Evolutionary conservation across 2,329 filamentous ascomycete species (phyloP).

Genomic region (Sordariomycetes sp.): DNA sequence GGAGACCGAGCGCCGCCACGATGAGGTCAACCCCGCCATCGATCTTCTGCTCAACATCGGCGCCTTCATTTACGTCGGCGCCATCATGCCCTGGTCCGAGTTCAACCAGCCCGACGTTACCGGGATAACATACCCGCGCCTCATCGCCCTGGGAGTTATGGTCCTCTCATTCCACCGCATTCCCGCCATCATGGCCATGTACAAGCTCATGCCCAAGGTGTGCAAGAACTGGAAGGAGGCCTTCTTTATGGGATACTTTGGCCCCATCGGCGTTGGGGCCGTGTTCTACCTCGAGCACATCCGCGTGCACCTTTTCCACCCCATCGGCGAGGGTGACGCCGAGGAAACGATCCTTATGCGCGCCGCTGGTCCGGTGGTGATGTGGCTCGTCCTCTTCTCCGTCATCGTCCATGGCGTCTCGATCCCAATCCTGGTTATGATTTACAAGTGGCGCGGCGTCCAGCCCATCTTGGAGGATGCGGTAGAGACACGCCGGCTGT

Average conservation of each 20-base stretch:
- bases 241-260: constrained; percentile 55
- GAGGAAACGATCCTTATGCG: constrained; percentile 20
- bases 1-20: constrained; percentile 40
- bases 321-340: constrained; percentile 17
- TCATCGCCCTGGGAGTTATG: constrained; percentile 36
- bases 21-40: constrained; percentile 45
- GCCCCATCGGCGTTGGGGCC: constrained; percentile 64
- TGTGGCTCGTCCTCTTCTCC: constrained; percentile 25
- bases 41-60: constrained; percentile 47
- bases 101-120: constrained; percentile 37
- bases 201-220: constrained; percentile 39
- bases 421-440: constrained; percentile 25
- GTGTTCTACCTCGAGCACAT: constrained; percentile 56
- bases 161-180: constrained; percentile 42
- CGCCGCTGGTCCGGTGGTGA: constrained; percentile 23
- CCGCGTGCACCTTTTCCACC: constrained; percentile 22
- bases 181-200: constrained; percentile 37
- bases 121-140: constrained; percentile 34
- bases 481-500: constrained; percentile 21
- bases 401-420: constrained; percentile 33
- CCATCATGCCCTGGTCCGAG: constrained; percentile 38
- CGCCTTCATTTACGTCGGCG: constrained; percentile 46
- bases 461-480: constrained; percentile 28
- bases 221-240: constrained; percentile 42
- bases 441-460: constrained; percentile 24